phyloP scores from a whole-genome alignment of 2,329 filamentous ascomycete genomes.

The Monilinia polystroma region DNA sequence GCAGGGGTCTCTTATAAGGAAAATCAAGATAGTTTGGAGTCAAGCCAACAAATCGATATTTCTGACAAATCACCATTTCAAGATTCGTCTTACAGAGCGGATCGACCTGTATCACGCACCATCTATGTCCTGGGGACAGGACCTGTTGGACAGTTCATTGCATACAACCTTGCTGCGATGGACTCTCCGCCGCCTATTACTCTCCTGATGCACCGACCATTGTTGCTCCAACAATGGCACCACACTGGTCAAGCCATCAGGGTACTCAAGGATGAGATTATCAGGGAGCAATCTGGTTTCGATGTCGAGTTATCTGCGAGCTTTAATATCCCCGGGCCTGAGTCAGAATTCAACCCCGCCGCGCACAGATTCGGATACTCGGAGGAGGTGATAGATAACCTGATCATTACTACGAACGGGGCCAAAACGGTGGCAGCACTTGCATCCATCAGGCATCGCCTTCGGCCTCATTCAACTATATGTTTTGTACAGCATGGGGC shows the following conservation, averaged over 20 bases:
- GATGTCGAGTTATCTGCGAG: constrained; percentile 35
- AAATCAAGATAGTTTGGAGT: neutral
- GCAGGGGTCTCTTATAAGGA: neutral
- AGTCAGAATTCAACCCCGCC: constrained; percentile 25
- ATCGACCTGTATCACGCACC: constrained; percentile 35
- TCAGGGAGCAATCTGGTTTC: constrained; percentile 41
- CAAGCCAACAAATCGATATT: neutral
- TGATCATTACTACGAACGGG: constrained; percentile 69
- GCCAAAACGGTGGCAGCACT: constrained; percentile 57
- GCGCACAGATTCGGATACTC: constrained; percentile 36
- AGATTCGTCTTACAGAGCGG: neutral
- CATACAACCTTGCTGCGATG: constrained; percentile 60
- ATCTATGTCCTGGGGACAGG: constrained; percentile 66
- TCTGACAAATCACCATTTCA: neutral
- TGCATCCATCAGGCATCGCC: constrained; percentile 59
- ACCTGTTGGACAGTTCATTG: constrained; percentile 63
- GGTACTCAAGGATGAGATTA: constrained; percentile 46
- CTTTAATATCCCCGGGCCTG: constrained; percentile 34
- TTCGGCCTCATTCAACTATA: constrained; percentile 68
- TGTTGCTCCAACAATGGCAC: constrained; percentile 48
- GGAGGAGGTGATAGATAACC: constrained; percentile 56
- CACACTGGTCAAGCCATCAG: constrained; percentile 47
- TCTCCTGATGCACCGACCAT: constrained; percentile 56
- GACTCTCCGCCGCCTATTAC: constrained; percentile 62
- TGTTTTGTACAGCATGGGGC: constrained; percentile 79